Evolutionary conservation across 768 basidiomycete genomes (phyloP), one percentile per base, ranked within the genome.

Genomic region (Lactarius pseudohatsudake): DNA sequence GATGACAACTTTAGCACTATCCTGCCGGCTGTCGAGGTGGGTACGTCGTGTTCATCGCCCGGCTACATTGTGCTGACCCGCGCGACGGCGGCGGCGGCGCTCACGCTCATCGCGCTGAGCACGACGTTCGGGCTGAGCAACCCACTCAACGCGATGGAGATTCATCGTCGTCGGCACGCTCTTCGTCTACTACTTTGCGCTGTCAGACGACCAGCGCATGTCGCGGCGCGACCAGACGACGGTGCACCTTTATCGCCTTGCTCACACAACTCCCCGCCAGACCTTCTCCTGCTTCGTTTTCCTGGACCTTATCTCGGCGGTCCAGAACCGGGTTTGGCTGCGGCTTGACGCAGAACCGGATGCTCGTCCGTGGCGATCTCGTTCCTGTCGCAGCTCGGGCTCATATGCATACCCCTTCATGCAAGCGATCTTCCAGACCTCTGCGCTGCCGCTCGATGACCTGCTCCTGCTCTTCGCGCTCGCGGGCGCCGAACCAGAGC

Each of bases 1-100:
- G 95, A 98, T 74, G 96, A 98, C 76, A 96, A 98, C 77, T 98
- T 98, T 73, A 91, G 86, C 66, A 97, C 96, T 1, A 94, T 98
- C 66, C 77, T 98, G 45, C 92, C 94, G 18, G 96, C 96, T 6
- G 87, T 98, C 50, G 94, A 96, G 79, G 94, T 96, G 81, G 93
- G 92, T 89, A 69, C 43, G 80, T 58, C 50, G 80, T 57, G 26
- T 53, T 64, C 32, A 2, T 43, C 20, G 16, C 18, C 30, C 0
- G 2, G 55, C 8, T 30, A 5, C 30, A 20, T 28, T 26, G 7
- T 40, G 38, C 66, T 65, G 59, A 68, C 64, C 20, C 50, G 64
- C 64, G 58, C 2, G 68, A 9, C 55, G 3, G 96, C 96, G n/a
- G 93, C 94, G 3, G 94, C 96, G 26, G 95, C 96, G 3, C 80